These are phyloP conservation scores for Cryptosporidium tyzzeri DNA, from an alignment of 169 alveolate species.

Conservation along the genomic window DNA sequence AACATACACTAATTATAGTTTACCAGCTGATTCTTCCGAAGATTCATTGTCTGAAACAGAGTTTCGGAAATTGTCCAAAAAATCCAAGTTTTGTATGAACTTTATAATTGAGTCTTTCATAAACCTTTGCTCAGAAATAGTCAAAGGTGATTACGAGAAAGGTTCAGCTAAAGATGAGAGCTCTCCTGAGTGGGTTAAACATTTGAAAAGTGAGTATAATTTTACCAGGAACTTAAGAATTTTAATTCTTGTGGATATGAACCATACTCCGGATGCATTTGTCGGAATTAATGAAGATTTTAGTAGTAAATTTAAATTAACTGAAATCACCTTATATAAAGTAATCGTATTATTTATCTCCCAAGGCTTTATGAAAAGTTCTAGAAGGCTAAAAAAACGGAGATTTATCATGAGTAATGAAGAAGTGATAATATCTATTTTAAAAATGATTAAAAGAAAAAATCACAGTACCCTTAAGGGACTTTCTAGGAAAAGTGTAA, in stretches of 20 bases:
- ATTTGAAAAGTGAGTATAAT: not conserved
- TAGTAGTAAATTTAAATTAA: not conserved
- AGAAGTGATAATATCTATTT: slow-evolving; percentile 15
- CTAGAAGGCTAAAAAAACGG: not conserved
- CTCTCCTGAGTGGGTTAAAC: slow-evolving; percentile 19
- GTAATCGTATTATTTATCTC: not conserved
- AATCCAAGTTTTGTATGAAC: not conserved
- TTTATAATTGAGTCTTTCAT: slow-evolving; percentile 22
- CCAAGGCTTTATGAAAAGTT: too few relatives aligned
- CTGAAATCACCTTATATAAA: slow-evolving; percentile 6
- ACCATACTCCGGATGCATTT: slow-evolving; percentile 24
- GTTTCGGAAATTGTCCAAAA: slow-evolving; percentile 1
- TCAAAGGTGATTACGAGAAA: not conserved
- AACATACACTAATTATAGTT: not conserved
- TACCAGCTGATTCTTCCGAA: too few relatives aligned
- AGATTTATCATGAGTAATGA: slow-evolving; percentile 8
- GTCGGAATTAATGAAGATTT: not conserved
- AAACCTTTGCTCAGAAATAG: slow-evolving; percentile 13
- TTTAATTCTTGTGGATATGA: slow-evolving; percentile 18
- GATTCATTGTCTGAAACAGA: not conserved
- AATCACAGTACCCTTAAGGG: slow-evolving; percentile 41
- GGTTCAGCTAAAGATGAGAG: not conserved
- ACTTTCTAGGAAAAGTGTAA: not conserved
- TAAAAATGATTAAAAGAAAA: slow-evolving; percentile 42
- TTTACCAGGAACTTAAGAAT: not conserved